Base-by-base conservation (phyloP, 345 rosid species). In the Ceriops decandra region DNA sequence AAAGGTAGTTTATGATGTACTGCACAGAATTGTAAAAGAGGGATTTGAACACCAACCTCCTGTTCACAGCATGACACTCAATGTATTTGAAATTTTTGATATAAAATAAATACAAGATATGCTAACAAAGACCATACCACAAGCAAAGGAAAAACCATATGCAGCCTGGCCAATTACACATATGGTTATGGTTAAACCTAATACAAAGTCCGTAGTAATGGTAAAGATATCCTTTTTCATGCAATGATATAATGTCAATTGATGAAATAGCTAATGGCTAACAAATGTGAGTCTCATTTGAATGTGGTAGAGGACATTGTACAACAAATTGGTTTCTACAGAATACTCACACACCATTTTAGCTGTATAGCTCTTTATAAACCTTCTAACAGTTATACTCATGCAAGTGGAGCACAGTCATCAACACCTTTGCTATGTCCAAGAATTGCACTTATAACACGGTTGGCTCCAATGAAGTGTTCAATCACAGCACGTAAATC, bases 401-500 rank as follows among this genome's bases (percentile, higher is more conserved):
- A 56, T 10, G 59, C 21, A 53, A 2, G 16, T 32, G 19, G 33
- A 26, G 5, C 30, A 46, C 28, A 52, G 31, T 16, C 20, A 42
- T 22, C 51, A 51, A 3, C n/a, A 73, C 77, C 72, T 74, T 74
- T 74, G 49, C 77, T 74, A 49, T 74, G 77, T 38, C 77, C 77
- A 20, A 74, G 64, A 62, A 74, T 57, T 21, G 52, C 72, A 62
- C 69, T 63, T 33, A 26, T 15, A 36, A n/a, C 72, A 57, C 73
- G 77, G 28, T 36, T 57, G 56, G 59, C 72, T 62, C 68, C 61
- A 4, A 27, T 46, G 64, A 74, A 74, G 59, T 74, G 65, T 68
- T 68, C 77, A 17, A 63, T 51, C 19, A 74, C 73, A 46, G 77
- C 52, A 30, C 60, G 77, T 8, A 74, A 68, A 63, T 74, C 77